A percentile compares a stretch with the other conserved stretches of the same genome.
phyloP scores from a whole-genome alignment of 768 basidiomycete genomes.

The Lactarius sanguifluus region DNA sequence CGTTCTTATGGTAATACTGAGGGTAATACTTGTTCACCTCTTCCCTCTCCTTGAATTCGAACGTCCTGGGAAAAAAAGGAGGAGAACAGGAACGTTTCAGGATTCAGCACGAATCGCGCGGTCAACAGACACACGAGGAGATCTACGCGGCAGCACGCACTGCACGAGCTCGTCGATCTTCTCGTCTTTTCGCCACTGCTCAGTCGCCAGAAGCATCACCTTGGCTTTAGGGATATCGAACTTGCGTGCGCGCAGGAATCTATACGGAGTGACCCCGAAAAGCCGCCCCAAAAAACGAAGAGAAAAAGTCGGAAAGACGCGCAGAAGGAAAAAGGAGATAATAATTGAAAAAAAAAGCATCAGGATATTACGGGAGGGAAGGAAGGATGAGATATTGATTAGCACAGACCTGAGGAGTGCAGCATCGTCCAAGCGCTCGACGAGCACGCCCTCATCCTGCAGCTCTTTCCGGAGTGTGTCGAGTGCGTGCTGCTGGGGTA shows the following conservation, averaged over 20 bases:
- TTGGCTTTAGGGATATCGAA: conserved; percentile 85
- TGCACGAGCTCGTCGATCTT: conserved; percentile 71
- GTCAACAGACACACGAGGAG: background rate
- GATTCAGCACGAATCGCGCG: background rate
- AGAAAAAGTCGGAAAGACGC: background rate
- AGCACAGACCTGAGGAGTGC: conserved; percentile 59
- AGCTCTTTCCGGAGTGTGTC: conserved; percentile 68
- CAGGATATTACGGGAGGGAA: background rate
- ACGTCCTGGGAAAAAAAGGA: conserved; percentile 51
- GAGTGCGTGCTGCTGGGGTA: conserved; percentile 60
- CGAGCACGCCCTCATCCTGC: conserved; percentile 57
- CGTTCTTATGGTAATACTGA: conserved; percentile 94
- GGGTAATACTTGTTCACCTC: conserved; percentile 92
- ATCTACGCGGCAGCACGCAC: conserved; percentile 42
- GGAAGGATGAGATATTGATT: background rate
- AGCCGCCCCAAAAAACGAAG: background rate
- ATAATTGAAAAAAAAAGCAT: background rate
- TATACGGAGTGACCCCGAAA: conserved; percentile 32
- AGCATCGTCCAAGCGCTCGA: conserved; percentile 69
- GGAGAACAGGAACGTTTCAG: background rate
- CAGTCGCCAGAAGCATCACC: conserved; percentile 75
- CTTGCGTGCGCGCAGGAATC: conserved; percentile 91
- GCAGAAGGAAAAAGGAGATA: no score
- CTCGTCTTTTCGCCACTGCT: conserved; percentile 89
- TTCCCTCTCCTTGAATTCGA: conserved; percentile 80